Percentiles rank a stretch among this genome's conserved stretches.
These are phyloP conservation scores for Fusarium sp. DNA, from an alignment of 2,329 filamentous ascomycete genomes.

Conservation along the genomic window DNA sequence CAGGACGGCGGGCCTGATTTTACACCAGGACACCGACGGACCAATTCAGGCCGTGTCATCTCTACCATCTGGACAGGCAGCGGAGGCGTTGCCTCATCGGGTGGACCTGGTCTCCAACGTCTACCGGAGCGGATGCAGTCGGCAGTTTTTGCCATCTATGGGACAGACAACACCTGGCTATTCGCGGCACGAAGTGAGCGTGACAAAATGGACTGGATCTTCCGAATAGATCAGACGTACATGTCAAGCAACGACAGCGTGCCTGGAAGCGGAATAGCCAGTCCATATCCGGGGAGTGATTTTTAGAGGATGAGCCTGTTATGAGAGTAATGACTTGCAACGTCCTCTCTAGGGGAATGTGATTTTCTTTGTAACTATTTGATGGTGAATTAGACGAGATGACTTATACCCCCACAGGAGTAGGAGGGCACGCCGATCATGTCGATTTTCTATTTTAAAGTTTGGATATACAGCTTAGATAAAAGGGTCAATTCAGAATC, in stretches of 20 bases:
- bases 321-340: slow-evolving; percentile 50
- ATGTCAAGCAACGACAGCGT: slow-evolving; percentile 62
- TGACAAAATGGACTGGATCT: slow-evolving; percentile 97
- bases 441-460: slow-evolving; percentile 37
- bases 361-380: slow-evolving; percentile 49
- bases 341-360: slow-evolving; percentile 45
- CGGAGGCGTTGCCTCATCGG: slow-evolving; percentile 51
- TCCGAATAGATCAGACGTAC: slow-evolving; percentile 89
- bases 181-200: slow-evolving; percentile 90
- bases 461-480: slow-evolving; percentile 47
- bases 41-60: slow-evolving; percentile 65
- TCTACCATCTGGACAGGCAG: slow-evolving; percentile 68
- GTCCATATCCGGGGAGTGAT: slow-evolving; percentile 53
- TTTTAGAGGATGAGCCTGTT: slow-evolving; percentile 41
- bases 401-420: slow-evolving; percentile 50
- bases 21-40: slow-evolving; percentile 63
- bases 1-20: slow-evolving; percentile 54
- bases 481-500: slow-evolving; percentile 23
- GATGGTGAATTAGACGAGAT: slow-evolving; percentile 50
- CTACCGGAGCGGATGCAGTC: slow-evolving; percentile 72
- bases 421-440: slow-evolving; percentile 44
- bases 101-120: slow-evolving; percentile 60
- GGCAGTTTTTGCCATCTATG: slow-evolving; percentile 94
- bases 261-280: slow-evolving; percentile 55
- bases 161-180: slow-evolving; percentile 92